Percentiles rank a stretch among this genome's conserved stretches.
Evolutionary conservation across 2,329 filamentous ascomycete species (phyloP).

Genomic region (Fusarium sp.): DNA sequence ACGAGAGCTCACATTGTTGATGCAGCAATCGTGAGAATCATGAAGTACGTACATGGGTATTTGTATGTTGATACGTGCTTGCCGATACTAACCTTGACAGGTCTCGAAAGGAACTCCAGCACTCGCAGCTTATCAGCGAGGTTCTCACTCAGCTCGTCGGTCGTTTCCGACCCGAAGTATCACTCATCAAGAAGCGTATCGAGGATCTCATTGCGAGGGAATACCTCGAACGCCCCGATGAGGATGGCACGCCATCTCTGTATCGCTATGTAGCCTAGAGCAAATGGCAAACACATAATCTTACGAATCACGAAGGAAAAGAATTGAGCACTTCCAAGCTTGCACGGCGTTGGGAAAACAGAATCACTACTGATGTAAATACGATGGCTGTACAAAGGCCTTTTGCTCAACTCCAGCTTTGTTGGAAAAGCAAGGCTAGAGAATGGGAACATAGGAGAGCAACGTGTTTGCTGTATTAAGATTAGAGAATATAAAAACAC

Average conservation of each 20-base stretch:
- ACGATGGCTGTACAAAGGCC: slow-evolving; percentile 15
- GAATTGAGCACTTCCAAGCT: slow-evolving; percentile 19
- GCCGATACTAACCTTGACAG: slow-evolving; percentile 52
- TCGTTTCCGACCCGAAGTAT: slow-evolving; percentile 79
- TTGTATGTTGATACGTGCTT: no score
- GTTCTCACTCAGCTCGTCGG: slow-evolving; percentile 73
- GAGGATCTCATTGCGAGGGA: slow-evolving; percentile 80
- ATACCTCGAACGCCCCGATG: slow-evolving; percentile 76
- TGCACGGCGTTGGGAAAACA: slow-evolving; percentile 39
- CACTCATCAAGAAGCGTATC: slow-evolving; percentile 82
- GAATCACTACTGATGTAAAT: slow-evolving; percentile 30
- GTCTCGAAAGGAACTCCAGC: slow-evolving; percentile 75
- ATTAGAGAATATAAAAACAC: not conserved
- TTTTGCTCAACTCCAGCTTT: slow-evolving; percentile 13
- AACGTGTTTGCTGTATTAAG: not conserved
- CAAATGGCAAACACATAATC: slow-evolving; percentile 11
- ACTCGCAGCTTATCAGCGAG: slow-evolving; percentile 75
- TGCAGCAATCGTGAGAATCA: slow-evolving; percentile 80
- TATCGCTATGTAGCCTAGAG: slow-evolving; percentile 76
- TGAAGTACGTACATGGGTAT: slow-evolving; percentile 72
- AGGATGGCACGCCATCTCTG: slow-evolving; percentile 69
- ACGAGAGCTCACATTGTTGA: slow-evolving; percentile 76
- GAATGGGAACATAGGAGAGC: not conserved
- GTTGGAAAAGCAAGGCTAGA: slow-evolving; percentile 34
- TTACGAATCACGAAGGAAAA: slow-evolving; percentile 41